A percentile compares a stretch with the other conserved stretches of the same genome.
Conservation (phyloP, 208 protist genomes). For the Trypanosoma avium region DNA sequence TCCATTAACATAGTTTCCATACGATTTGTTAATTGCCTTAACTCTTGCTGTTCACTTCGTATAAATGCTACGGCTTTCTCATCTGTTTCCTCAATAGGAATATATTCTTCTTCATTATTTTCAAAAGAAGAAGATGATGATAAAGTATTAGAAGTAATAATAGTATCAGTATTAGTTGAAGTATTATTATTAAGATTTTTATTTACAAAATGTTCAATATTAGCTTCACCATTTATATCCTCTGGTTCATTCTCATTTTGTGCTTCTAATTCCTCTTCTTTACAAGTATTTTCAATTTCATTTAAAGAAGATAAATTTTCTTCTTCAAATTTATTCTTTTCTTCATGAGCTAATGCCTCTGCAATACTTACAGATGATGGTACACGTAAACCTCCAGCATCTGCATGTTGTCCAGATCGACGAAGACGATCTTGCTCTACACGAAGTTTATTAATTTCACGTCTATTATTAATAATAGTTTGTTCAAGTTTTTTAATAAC, state of each 20-base stretch:
- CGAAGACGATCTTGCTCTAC: constrained; percentile 86
- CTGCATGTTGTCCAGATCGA: constrained; percentile 49
- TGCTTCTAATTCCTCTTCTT: not conserved
- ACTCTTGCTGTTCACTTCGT: constrained; percentile 19
- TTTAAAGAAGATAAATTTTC: no score
- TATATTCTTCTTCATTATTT: not conserved
- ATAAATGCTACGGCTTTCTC: not conserved
- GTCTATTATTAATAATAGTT: constrained; percentile 61
- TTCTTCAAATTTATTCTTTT: constrained; percentile 18
- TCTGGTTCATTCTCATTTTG: not conserved
- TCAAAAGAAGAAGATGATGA: no score
- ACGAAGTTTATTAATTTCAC: constrained; percentile 76
- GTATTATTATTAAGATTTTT: not conserved
- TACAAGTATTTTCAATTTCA: no score
- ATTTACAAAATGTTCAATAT: not conserved
- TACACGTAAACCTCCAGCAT: constrained; percentile 50
- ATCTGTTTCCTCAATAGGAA: not conserved
- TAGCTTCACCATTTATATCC: not conserved
- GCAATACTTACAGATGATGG: constrained; percentile 75
- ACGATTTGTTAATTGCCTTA: constrained; percentile 52
- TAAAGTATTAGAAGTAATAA: no score
- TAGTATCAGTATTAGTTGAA: no score
- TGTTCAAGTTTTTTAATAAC: constrained; percentile 82
- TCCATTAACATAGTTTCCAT: constrained; percentile 76
- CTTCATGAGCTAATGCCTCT: constrained; percentile 66